A percentile compares a stretch with the other conserved stretches of the same genome.
phyloP scores from a whole-genome alignment of 495 filamentous ascomycete genomes.

The Lasiosphaeria ovina region DNA sequence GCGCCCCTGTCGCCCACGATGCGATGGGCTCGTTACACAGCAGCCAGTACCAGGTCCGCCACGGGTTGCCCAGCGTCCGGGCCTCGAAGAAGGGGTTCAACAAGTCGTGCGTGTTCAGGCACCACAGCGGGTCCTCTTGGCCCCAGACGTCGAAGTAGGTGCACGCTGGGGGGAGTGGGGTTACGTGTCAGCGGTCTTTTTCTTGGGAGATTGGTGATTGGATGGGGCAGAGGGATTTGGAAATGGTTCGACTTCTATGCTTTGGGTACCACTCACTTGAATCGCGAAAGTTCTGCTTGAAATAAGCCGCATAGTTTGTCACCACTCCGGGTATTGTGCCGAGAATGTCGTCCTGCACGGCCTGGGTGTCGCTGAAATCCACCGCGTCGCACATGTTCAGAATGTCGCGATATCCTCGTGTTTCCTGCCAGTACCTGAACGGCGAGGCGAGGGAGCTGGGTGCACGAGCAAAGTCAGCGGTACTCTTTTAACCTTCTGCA shows the following conservation, averaged over 20 bases:
- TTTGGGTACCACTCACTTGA: conserved; percentile 39
- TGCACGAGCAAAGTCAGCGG: conserved; percentile 21
- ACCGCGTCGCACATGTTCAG: conserved; percentile 48
- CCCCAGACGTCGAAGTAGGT: conserved; percentile 51
- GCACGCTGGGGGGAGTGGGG: conserved; percentile 16
- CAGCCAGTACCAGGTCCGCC: conserved; percentile 64
- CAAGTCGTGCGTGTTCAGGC: conserved; percentile 59
- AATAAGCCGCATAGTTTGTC: conserved; percentile 54
- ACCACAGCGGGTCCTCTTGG: conserved; percentile 47
- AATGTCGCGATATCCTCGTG: conserved; percentile 44
- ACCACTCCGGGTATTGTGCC: conserved; percentile 30
- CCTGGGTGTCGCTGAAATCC: conserved; percentile 6
- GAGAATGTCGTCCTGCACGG: conserved; percentile 27
- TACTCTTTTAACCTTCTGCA: not conserved
- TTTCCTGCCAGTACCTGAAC: conserved; percentile 29
- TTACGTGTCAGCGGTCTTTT: not conserved
- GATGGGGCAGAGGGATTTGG: no score
- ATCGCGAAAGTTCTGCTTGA: conserved; percentile 46
- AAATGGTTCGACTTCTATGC: not conserved
- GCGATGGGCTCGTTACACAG: conserved; percentile 60
- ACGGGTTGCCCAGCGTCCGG: conserved; percentile 49
- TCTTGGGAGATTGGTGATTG: not conserved
- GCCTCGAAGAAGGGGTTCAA: conserved; percentile 57
- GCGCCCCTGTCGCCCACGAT: conserved; percentile 48
- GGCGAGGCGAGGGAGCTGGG: conserved; percentile 24